Conservation (phyloP, 2,329 filamentous ascomycete species). For the Fragosphaeria purpurea region DNA sequence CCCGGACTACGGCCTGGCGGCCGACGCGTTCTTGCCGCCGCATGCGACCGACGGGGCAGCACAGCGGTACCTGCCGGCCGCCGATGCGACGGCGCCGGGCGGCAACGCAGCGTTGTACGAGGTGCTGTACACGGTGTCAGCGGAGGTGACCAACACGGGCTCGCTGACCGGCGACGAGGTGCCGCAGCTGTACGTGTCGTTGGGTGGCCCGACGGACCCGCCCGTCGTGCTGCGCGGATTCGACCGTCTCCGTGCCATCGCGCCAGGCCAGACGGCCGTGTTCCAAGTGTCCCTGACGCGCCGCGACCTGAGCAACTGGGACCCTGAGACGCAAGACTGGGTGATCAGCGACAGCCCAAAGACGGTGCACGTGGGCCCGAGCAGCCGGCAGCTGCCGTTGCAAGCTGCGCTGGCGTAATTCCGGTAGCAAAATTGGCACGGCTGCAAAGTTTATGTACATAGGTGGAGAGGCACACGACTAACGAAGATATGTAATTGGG, state of each 20-base stretch:
- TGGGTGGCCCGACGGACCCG: constrained; percentile 68
- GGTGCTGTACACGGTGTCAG: constrained; percentile 55
- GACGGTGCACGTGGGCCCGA: constrained; percentile 45
- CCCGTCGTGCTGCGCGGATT: constrained; percentile 64
- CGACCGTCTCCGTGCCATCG: constrained; percentile 58
- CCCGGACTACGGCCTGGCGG: constrained; percentile 48
- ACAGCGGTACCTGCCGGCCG: constrained; percentile 43
- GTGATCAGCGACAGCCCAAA: constrained; percentile 44
- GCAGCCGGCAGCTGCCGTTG: constrained; percentile 44
- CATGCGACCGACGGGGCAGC: constrained; percentile 44
- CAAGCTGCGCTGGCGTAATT: constrained; percentile 16
- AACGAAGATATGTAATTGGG: too few relatives aligned
- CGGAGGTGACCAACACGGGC: constrained; percentile 64
- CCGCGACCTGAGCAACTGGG: constrained; percentile 83
- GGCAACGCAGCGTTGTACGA: constrained; percentile 60
- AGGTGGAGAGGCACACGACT: too few relatives aligned
- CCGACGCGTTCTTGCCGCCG: constrained; percentile 50
- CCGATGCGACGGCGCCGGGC: constrained; percentile 40
- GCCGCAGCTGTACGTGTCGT: constrained; percentile 67
- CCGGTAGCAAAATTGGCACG: too few relatives aligned
- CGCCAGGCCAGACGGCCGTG: constrained; percentile 53
- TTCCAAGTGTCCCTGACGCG: constrained; percentile 64
- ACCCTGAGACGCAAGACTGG: constrained; percentile 73
- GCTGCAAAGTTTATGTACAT: too few relatives aligned
- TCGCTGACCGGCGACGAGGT: constrained; percentile 56